Base-by-base conservation (phyloP, 805 yeast species). In the Metschnikowia arizonensis region DNA sequence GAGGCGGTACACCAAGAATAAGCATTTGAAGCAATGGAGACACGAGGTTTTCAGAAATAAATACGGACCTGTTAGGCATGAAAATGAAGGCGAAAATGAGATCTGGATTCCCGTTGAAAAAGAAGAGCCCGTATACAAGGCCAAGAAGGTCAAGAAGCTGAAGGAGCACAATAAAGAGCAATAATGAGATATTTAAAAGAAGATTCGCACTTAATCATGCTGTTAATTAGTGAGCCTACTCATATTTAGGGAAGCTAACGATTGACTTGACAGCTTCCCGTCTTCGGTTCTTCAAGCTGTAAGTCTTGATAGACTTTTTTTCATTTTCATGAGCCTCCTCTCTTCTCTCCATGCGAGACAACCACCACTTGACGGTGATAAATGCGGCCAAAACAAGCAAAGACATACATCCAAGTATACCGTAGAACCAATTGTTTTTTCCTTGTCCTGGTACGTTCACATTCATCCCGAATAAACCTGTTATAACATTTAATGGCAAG, bases 391-490 rank as follows among this genome's bases (percentile, higher is more conserved):
- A 4, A 47, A 61, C 53, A 47, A 65, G 28, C 42, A 56, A 19
- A 42, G 58, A 46, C 59, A 59, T 55, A 26, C 54, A 54, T n/a
- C 58, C 86, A 5, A 83, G 58, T 48, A 83, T 81, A 34, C 87
- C 86, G 61, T 78, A 80, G 60, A 79, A 88, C 65, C 57, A 54
- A 38, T 39, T 37, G 14, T 39, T 35, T 12, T 44, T 38, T 2
- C 46, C 66, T 23, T 47, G 44, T 24, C 97, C 97, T 0, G 97
- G 97, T 24, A 91, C 85, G 10, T 56, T 65, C 15, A 91, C 98
- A 64, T 91, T 91, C 99, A 91, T 91, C 58, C 97, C 97, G 66
- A 91, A 91, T 51, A 90, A 60, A 62, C 97, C 96, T 2, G 97
- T 88, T 36, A 91, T 76, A 47, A 91, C 70, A 62, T 91, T 91